Conservation (phyloP, 768 basidiomycete genomes). For the Lentinus brumalis region DNA sequence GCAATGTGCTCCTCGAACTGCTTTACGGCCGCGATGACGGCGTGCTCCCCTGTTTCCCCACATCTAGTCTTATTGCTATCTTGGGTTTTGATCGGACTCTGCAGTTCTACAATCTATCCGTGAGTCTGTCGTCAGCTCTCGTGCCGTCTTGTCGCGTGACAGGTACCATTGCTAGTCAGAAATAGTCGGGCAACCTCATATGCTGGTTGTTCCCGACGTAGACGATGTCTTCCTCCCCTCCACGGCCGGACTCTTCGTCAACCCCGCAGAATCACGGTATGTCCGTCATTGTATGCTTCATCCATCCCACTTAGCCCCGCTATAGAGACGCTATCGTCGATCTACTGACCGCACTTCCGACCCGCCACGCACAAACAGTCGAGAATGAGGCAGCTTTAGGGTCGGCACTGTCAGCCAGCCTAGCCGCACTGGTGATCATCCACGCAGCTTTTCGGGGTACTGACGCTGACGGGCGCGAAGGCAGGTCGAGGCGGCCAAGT, state of each 20-base stretch:
- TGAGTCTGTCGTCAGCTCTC: conserved; percentile 41
- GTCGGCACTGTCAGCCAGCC: conserved; percentile 68
- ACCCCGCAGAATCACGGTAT: conserved; percentile 71
- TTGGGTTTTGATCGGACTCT: conserved; percentile 68
- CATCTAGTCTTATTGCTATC: conserved; percentile 65
- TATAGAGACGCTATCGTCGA: conserved; percentile 59
- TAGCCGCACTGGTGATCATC: conserved; percentile 51
- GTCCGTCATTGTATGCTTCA: conserved; percentile 23
- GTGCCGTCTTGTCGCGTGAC: not conserved
- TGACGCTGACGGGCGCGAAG: conserved; percentile 34
- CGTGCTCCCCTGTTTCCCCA: conserved; percentile 53
- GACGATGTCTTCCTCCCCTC: conserved; percentile 92
- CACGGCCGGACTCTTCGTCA: conserved; percentile 70
- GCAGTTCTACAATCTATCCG: conserved; percentile 89
- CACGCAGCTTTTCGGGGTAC: not conserved
- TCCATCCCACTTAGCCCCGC: not conserved
- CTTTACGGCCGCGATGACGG: conserved; percentile 63
- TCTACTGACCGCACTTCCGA: conserved; percentile 66
- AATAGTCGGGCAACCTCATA: conserved; percentile 48
- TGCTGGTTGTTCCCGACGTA: conserved; percentile 85
- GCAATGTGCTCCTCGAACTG: conserved; percentile 58
- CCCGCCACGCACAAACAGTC: conserved; percentile 53
- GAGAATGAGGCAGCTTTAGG: conserved; percentile 70
- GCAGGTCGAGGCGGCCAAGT: conserved; percentile 78
- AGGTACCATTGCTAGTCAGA: conserved; percentile 37